Evolutionary conservation across 768 basidiomycete genomes (phyloP), one percentile per base, ranked within the genome.

Genomic region (Kwoniella mangroviensis): DNA sequence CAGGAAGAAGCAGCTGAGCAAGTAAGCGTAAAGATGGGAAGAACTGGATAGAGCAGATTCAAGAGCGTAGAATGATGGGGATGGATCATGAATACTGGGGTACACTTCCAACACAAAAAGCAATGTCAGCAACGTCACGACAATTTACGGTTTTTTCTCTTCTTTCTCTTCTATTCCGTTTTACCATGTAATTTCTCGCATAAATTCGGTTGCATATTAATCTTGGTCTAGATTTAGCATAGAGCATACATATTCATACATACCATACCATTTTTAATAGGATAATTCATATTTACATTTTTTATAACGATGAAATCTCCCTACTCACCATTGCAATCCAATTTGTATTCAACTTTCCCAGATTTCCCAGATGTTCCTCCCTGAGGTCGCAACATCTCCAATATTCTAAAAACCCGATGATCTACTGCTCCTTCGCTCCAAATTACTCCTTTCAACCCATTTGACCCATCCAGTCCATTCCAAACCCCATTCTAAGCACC

Each of bases 1-100:
- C 81, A 89, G 88, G 83, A 93, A 92, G 87, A 89, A 90, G 55
- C 83, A 90, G 62, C 87, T 88, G 51, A 64, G 61, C 61, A 69
- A 69, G 53, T 69, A 69, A 55, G 53, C 45, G 53, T 15, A 61
- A 19, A 45, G 43, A 45, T 45, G 43, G 17, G 43, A 11, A 12
- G 2, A 11, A 45, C 10, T 2, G 43, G 10, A 45, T 45, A 45
- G 43, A 7, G 10, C 43, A 45, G 26, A 26, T 26, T 26, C 26
- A 26, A 2, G 26, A 26, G 26, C 26, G 26, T 26, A 26, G 26
- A 26, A 26, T 26, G 26, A 26, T 26, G 26, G 26, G 26, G 26
- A 34, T 34, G 34, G 34, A 34, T 34, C 2, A 26, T 34, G 34
- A 7, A 34, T 4, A 34, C 6, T 34, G 34, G 34, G 9, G 34